Evolutionary conservation across 2,329 filamentous ascomycete species (phyloP), one percentile per base, ranked within the genome.

Genomic region (Aspergillus japonicus): DNA sequence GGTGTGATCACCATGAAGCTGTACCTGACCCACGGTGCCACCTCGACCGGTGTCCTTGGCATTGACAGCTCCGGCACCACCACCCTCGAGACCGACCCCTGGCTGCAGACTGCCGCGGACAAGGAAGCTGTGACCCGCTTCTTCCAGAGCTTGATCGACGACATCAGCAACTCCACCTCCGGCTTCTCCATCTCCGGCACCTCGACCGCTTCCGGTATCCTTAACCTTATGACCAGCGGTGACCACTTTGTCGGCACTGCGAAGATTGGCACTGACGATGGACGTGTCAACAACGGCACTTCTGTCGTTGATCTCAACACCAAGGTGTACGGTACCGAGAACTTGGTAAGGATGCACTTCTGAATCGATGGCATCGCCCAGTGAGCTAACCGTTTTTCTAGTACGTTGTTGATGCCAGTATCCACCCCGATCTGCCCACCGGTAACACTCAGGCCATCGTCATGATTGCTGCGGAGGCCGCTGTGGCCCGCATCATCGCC

Each of bases 341-440:
- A 89, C 73, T 76, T 89, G 62, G 65, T 67, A 62, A 51, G 63
- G 48, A 29, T 47, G 16, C 33, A 5, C 19, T n/a, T 16, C 8
- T 55, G n/a, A 12, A 5, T 33, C 24, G 5, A 14, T 12, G 16
- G 21, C 12, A 23, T 11, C 1, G 19, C 47, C 4, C 31, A n/a
- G 39, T 49, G 23, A 47, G 29, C 47, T 19, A 54, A 54, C 33
- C 33, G 2, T 14, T 14, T 19, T 12, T 14, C 16, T 23, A 67
- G 49, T 89, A 87, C 67, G 83, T 89, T 14, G 85, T 90, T 4
- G 87, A 90, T 67, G 87, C 84, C 0, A 84, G 83, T 62, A 87
- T 90, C 68, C 88, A 89, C 76, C 87, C 88, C 0, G 88, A 87
- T 62, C 83, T 89, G 67, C 81, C 86, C 4, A 86, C 86, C 1